Evolutionary conservation across 2,329 filamentous ascomycete genomes (phyloP), one percentile per base, ranked within the genome.

Genomic region (Metarhizium album): DNA sequence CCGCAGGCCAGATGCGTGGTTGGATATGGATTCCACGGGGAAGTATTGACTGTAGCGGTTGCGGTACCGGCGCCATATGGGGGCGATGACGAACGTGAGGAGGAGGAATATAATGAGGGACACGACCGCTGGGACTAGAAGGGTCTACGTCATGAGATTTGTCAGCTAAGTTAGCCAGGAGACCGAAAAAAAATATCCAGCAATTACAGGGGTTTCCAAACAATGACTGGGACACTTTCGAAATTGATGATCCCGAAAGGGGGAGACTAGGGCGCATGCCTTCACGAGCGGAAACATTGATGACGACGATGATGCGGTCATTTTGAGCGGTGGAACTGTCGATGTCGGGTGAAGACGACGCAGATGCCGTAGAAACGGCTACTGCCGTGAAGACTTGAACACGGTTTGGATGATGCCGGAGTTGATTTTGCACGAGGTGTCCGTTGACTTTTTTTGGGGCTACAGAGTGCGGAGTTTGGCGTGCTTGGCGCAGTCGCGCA

Each of bases 1-100:
- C 27, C 80, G 74, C 23, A 82, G 58, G 54, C 80, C 70, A 7
- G 70, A 68, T 5, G 77, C 83, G 47, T 75, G 76, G 47, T 72
- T 76, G 22, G 79, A 78, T 53, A 86, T 79, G 31, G 74, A 71
- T 54, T 85, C 77, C 55, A 89, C 68, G 1, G 85, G 85, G 2
- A 89, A 78, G 62, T 90, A 90, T 54, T 87, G 82, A 61, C 80
- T 78, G 65, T 89, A 89, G 53, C 84, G 80, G 58, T 76, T 76
- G 55, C 79, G 82, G 66, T 87, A 86, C 51, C 76, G 78, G 46
- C 80, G 82, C 78, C 85, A 86, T 53, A 85, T 62, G 2, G 86
- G 86, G 24, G 87, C 62, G 54, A 87, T 60, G 58, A 83, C 68
- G 64, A 82, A 86, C 51, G 80, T 83, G 51, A 83, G 68, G 52